Conservation (phyloP, 257 asterid species). For the Scutellaria baicalensis region DNA sequence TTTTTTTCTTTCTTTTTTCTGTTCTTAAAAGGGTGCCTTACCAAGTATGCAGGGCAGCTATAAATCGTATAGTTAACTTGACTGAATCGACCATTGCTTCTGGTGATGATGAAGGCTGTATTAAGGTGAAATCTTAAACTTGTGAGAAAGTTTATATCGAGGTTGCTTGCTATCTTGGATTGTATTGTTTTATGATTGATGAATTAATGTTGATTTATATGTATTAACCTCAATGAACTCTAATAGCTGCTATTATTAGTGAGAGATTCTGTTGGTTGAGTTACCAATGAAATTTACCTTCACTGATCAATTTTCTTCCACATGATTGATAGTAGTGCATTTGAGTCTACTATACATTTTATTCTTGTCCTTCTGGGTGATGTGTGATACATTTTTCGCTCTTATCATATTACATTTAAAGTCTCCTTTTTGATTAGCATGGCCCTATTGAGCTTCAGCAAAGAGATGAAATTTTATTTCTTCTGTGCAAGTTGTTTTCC, state of each 20-base stretch:
- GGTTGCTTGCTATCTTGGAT: not conserved
- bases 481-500: not conserved
- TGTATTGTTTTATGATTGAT: not conserved
- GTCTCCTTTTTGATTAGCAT: not conserved
- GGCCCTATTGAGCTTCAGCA: not conserved
- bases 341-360: not conserved
- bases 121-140: constrained; percentile 49
- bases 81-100: constrained; percentile 85
- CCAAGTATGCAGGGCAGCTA: constrained; percentile 56
- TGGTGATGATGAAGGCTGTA: constrained; percentile 85
- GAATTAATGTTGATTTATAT: not conserved
- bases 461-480: not conserved
- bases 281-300: not conserved
- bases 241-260: not conserved
- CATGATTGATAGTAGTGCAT: not conserved
- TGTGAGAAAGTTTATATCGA: not conserved
- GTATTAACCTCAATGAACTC: not conserved
- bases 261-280: not conserved
- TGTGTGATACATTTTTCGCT: not conserved
- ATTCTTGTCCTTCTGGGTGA: not conserved
- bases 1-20: not conserved
- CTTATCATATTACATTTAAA: not conserved
- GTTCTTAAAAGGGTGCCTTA: not conserved
- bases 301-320: not conserved
- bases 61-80: constrained; percentile 72